These are phyloP conservation scores for Phytophthora sojae DNA, from an alignment of 352 stramenopile genomes.

Conservation along the genomic window DNA sequence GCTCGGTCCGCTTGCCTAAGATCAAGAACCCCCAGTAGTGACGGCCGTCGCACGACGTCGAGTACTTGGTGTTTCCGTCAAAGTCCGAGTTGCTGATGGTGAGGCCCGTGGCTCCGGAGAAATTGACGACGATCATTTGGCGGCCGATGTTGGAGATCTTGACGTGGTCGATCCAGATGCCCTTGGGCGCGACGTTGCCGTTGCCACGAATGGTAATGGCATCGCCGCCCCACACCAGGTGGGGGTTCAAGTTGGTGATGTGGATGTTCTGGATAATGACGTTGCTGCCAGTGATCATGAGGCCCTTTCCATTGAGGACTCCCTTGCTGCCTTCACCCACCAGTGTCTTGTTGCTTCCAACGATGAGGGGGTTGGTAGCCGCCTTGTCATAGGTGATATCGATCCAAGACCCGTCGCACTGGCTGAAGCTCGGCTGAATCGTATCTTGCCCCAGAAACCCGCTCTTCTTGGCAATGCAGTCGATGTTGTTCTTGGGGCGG, in stretches of 20 bases:
- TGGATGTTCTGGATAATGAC: no score
- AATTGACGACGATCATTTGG: slow-evolving; percentile 48
- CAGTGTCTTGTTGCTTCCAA: slow-evolving; percentile 48
- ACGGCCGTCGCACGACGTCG: slow-evolving; percentile 51
- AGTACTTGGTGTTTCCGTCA: slow-evolving; percentile 48
- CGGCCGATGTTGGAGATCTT: slow-evolving; percentile 44
- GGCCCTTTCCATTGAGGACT: slow-evolving; percentile 48
- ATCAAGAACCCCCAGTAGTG: slow-evolving; percentile 54
- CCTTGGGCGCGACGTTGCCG: slow-evolving; percentile 20
- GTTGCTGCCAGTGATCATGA: slow-evolving; percentile 44
- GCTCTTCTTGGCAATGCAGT: slow-evolving; percentile 61
- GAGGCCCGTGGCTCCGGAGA: slow-evolving; percentile 33
- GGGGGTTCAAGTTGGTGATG: slow-evolving; percentile 58
- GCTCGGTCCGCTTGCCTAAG: slow-evolving; percentile 28
- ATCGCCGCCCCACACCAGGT: slow-evolving; percentile 52
- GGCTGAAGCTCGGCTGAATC: slow-evolving; percentile 40
- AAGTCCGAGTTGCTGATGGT: slow-evolving; percentile 63
- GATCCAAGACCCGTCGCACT: slow-evolving; percentile 27
- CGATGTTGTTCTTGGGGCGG: slow-evolving; percentile 39
- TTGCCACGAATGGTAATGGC: slow-evolving; percentile 30
- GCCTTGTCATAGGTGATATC: slow-evolving; percentile 35
- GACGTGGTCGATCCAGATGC: slow-evolving; percentile 61
- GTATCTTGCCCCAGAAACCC: slow-evolving; percentile 53
- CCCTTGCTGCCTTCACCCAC: slow-evolving; percentile 46
- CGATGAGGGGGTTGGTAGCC: slow-evolving; percentile 27